phyloP scores from a whole-genome alignment of 495 filamentous ascomycete genomes.

The Aspergillus panamensis region DNA sequence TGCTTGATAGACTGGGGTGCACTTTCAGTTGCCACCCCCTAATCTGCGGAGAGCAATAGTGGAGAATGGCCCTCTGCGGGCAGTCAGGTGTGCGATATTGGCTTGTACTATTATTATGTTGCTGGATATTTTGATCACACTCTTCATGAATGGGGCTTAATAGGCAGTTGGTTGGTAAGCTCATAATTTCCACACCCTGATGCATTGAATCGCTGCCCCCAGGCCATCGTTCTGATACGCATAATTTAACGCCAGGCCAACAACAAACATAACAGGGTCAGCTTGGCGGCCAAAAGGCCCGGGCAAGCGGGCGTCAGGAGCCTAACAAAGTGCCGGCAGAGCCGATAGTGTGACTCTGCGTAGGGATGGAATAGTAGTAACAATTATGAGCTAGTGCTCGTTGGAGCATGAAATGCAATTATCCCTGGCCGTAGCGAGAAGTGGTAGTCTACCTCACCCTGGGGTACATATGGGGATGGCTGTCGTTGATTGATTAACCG shows the following conservation, averaged over 20 bases:
- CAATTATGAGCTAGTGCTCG: too few species aligned
- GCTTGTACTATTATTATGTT: not conserved
- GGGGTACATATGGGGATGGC: too few species aligned
- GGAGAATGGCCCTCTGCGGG: not conserved
- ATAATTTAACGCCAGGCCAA: conserved; percentile 9
- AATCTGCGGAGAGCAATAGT: not conserved
- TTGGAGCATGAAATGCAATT: too few species aligned
- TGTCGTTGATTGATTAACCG: not conserved
- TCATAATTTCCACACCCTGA: too few species aligned
- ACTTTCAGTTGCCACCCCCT: not conserved
- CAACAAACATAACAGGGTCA: not conserved
- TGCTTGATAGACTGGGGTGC: not conserved
- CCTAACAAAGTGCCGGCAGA: conserved; percentile 14
- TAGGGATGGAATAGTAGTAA: too few species aligned
- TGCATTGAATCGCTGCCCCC: too few species aligned
- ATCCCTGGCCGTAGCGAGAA: too few species aligned
- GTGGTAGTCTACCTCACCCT: too few species aligned
- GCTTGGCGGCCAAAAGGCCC: conserved; percentile 12
- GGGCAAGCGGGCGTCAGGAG: conserved; percentile 7
- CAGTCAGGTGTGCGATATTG: not conserved
- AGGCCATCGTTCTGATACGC: conserved; percentile 9
- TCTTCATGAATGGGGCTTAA: too few species aligned
- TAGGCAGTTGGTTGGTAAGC: too few species aligned
- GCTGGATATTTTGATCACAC: not conserved
- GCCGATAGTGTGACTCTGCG: not conserved